Evolutionary conservation across 305 asterid species (phyloP).

Genomic region (Fraxinus platypoda): DNA sequence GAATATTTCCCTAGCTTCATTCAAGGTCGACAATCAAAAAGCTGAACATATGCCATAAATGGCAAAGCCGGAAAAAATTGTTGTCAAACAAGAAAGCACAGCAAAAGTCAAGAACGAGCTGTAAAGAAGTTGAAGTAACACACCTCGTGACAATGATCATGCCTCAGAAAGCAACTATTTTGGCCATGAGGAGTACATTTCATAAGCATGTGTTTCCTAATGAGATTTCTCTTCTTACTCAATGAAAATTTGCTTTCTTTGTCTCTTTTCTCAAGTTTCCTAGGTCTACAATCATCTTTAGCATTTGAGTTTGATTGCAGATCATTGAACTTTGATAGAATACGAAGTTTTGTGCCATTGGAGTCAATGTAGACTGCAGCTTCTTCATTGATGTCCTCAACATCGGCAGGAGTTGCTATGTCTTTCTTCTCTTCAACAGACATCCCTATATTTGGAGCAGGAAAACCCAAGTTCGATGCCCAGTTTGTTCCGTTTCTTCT

Average conservation of each 20-base stretch:
- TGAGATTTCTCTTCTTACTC: slow-evolving; percentile 49
- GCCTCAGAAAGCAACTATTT: slow-evolving; percentile 30
- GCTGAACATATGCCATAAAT: neutral
- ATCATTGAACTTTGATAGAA: slow-evolving; percentile 59
- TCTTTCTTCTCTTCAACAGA: slow-evolving; percentile 36
- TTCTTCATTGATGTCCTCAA: slow-evolving; percentile 47
- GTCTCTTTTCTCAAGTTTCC: slow-evolving; percentile 37
- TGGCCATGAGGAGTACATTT: slow-evolving; percentile 37
- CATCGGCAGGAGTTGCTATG: slow-evolving; percentile 13
- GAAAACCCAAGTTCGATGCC: slow-evolving; percentile 48
- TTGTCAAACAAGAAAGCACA: neutral
- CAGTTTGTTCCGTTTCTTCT: slow-evolving; percentile 79
- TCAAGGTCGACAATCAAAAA: neutral
- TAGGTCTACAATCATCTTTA: slow-evolving; percentile 28
- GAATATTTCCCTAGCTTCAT: neutral
- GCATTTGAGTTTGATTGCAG: slow-evolving; percentile 27
- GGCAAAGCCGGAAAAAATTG: neutral
- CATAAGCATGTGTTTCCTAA: slow-evolving; percentile 41
- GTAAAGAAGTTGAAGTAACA: slow-evolving; percentile 8
- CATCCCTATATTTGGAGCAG: slow-evolving; percentile 43
- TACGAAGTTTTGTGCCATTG: slow-evolving; percentile 75
- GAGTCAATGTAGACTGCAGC: slow-evolving; percentile 72
- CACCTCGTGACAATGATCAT: slow-evolving; percentile 43
- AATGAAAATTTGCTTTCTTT: slow-evolving; percentile 34
- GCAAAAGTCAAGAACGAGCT: neutral